Conservation (phyloP, 352 stramenopile species). For the Phytophthora pluvialis region DNA sequence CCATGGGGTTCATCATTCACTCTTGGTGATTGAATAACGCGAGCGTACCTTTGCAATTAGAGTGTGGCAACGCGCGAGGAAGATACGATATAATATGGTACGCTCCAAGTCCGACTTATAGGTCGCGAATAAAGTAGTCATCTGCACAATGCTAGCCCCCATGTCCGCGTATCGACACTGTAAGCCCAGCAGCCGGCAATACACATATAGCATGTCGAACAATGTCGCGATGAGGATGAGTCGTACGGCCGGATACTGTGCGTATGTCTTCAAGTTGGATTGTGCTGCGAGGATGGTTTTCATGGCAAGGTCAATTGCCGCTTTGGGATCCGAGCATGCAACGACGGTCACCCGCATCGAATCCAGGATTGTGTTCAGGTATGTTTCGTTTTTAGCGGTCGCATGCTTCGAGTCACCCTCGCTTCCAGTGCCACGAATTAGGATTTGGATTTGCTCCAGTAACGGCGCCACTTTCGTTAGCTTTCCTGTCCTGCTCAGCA, state of each 20-base stretch:
- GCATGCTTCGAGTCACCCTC: constrained; percentile 12
- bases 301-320: constrained; percentile 58
- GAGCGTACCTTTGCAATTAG: constrained; percentile 69
- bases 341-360: constrained; percentile 48
- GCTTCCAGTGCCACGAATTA: constrained; percentile 20
- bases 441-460: constrained; percentile 47
- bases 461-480: constrained; percentile 48
- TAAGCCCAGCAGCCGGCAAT: constrained; percentile 60
- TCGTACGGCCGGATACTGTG: constrained; percentile 41
- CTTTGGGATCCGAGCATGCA: constrained; percentile 47
- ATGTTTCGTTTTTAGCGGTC: constrained; percentile 38
- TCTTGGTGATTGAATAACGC: constrained; percentile 2
- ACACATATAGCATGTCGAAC: constrained; percentile 74
- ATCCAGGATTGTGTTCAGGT: constrained; percentile 65
- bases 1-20: background rate
- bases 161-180: constrained; percentile 77
- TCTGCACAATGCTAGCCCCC: constrained; percentile 60
- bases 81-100: constrained; percentile 57
- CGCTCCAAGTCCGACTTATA: constrained; percentile 55
- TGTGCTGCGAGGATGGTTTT: constrained; percentile 60
- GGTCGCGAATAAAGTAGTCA: constrained; percentile 58
- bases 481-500: constrained; percentile 46
- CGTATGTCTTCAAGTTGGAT: constrained; percentile 51
- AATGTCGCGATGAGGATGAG: constrained; percentile 61
- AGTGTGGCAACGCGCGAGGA: constrained; percentile 59